Evolutionary conservation across 2,329 filamentous ascomycete genomes (phyloP), one percentile per base, ranked within the genome.

Genomic region (Nothomitra cinnamomea): DNA sequence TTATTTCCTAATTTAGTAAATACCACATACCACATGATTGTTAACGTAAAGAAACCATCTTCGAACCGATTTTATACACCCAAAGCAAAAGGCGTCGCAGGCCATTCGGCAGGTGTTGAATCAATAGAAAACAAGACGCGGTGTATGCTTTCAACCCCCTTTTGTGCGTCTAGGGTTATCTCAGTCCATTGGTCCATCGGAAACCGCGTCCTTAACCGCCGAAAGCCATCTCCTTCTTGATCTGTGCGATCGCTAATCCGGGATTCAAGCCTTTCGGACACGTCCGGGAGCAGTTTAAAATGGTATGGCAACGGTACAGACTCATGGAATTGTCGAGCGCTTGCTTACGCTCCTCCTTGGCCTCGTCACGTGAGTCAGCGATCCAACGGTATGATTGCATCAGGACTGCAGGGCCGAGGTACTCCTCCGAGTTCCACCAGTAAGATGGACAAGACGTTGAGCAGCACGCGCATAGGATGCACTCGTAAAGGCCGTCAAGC

Each of bases 401-500:
- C 53, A 98, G 84, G 57, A 98, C 87, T 60, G 92, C 92, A 56
- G 92, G 92, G 58, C 92, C 92, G 51, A 98, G 86, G 75, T 98
- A 98, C 71, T 96, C 89, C 73, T 96, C 89, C 62, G 84, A 82
- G 77, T 98, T 98, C 92, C 92, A 98, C 92, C 92, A 98, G 78
- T 98, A 98, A 17, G 88, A 95, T n/a, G 92, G 92, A 78, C 92
- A 98, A 48, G 90, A 95, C 21, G 92, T 98, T 61, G 86, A 92
- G 82, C 92, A 98, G 82, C 92, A 98, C 62, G 90, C 90, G 77
- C 92, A 98, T 56, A 98, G 83, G 70, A 98, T 96, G 74, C 92
- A 98, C 74, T 98, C 92, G 76, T 98, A 96, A 28, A 96, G 81
- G 60, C 92, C 92, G 67, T 96, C 92, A 54, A 98, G 83, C 82